Evolutionary conservation across 139 green algal species (phyloP), one percentile per base, ranked within the genome.

Genomic region (Microglena sp.): DNA sequence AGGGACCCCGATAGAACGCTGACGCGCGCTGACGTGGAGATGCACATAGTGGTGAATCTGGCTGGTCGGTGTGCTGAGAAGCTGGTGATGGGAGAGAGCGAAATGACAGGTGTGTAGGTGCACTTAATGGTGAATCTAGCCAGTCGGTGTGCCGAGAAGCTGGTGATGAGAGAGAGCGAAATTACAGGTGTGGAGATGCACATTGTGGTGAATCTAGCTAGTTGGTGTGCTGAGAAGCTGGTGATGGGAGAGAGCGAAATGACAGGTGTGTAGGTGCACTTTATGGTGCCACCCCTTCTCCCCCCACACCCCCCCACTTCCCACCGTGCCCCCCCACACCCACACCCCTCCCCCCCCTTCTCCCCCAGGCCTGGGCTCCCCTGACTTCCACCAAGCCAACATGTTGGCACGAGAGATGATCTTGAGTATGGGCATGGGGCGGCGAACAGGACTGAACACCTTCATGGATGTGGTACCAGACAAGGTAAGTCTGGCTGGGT

Each of bases 391-490:
- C 71, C 64, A 80, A 8, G 89, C 84, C 32, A 94, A 92, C 83
- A 73, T 75, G 56, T 75, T 95, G 33, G 90, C 89, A 1, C 77
- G 86, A 5, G 87, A 96, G 75, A 95, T 96, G 88, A 69, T 96
- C 11, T 81, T 89, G 67, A 72, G 69, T 22, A 89, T 81, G 67
- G 90, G 87, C 56, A 90, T 92, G 56, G 78, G 76, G 59, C 81
- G 76, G 45, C 73, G 77, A 18, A 75, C 87, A 43, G 89, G 89
- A 1, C 89, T 87, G 2, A 68, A 92, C 22, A 68, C 78, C 3
- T 64, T 94, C 43, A 89, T 92, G 85, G 36, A 72, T n/a, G 45
- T 74, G 27, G 8, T 64, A 4, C 40, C 15, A 45, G 33, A n/a
- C 34, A 46, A 8, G n/a, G n/a, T n/a, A n/a, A 6, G 61, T 22